A percentile compares a stretch with the other conserved stretches of the same genome.
phyloP scores from a whole-genome alignment of 78 protist species.

The Isochrysis galbana region DNA sequence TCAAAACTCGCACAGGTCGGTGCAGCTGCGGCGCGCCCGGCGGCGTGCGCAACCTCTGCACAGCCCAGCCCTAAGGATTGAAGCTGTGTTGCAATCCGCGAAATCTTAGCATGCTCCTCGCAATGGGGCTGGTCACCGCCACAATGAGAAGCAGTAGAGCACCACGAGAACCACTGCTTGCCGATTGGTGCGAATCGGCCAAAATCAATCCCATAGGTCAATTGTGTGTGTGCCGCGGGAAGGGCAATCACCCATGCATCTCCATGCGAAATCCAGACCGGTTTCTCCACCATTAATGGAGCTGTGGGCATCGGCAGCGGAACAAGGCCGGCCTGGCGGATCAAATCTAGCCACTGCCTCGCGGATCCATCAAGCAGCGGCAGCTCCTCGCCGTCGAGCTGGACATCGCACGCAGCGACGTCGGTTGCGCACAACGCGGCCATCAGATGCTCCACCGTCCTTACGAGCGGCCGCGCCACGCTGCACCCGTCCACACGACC shows the following conservation, averaged over 20 bases:
- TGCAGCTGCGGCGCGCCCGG: too few relatives aligned
- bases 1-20: too few relatives aligned
- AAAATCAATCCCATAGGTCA: background rate
- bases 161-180: background rate
- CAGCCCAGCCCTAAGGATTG: too few relatives aligned
- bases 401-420: background rate
- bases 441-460: constrained; percentile 18
- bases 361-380: constrained; percentile 6
- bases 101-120: too few relatives aligned
- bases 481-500: background rate
- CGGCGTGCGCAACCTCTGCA: too few relatives aligned
- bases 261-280: background rate
- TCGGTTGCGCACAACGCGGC: background rate
- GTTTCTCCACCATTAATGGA: too few relatives aligned
- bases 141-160: background rate
- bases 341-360: background rate
- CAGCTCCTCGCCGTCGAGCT: background rate
- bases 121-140: background rate
- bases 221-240: background rate
- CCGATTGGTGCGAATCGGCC: background rate
- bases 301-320: background rate
- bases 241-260: background rate
- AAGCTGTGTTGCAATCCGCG: too few relatives aligned
- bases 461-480: background rate
- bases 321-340: background rate